These are phyloP conservation scores for Priceomyces medius DNA, from an alignment of 805 yeast genomes.

Conservation along the genomic window DNA sequence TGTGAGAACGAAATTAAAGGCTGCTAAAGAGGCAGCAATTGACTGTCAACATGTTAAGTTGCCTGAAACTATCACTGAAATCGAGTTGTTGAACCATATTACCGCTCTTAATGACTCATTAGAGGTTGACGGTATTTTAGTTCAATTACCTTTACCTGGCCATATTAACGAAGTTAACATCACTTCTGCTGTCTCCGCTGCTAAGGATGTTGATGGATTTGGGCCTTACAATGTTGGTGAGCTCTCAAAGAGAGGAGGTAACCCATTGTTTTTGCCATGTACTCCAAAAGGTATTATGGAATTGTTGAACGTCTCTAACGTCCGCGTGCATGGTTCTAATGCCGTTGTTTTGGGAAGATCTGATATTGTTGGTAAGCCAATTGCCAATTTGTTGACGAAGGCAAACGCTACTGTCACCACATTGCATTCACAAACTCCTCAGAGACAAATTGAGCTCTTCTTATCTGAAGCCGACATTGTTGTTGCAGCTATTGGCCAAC, in stretches of 20 bases:
- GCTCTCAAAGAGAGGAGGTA: conserved; percentile 68
- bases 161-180: conserved; percentile 67
- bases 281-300: conserved; percentile 81
- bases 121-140: conserved; percentile 67
- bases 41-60: conserved; percentile 59
- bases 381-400: conserved; percentile 66
- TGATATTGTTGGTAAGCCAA: conserved; percentile 83
- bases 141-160: conserved; percentile 74
- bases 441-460: conserved; percentile 45
- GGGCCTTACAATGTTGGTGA: conserved; percentile 78
- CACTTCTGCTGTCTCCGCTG: conserved; percentile 63
- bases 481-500: conserved; percentile 72
- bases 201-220: conserved; percentile 83
- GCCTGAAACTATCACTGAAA: conserved; percentile 56
- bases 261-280: conserved; percentile 73
- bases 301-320: conserved; percentile 56
- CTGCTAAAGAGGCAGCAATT: conserved; percentile 69
- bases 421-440: conserved; percentile 65
- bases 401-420: conserved; percentile 75
- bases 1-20: conserved; percentile 76
- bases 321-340: conserved; percentile 58
- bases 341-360: conserved; percentile 88
- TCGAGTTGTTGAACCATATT: conserved; percentile 54
- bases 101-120: conserved; percentile 56
- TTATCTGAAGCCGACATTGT: conserved; percentile 70